phyloP scores from a whole-genome alignment of 768 basidiomycete species.

The Lentinula boryana region DNA sequence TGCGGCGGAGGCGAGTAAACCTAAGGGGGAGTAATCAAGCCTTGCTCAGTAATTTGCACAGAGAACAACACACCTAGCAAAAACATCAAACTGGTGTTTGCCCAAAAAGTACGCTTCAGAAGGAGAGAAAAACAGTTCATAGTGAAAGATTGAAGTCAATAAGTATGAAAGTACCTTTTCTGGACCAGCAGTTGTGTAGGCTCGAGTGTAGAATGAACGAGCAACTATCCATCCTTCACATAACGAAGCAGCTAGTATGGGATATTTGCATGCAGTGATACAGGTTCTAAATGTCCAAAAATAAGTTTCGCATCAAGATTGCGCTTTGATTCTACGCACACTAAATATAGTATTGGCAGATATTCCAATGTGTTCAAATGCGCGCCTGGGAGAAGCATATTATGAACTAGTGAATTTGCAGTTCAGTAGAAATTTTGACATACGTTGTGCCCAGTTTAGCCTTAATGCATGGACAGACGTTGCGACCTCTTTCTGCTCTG shows the following conservation, averaged over 20 bases:
- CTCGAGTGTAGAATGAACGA: neutral
- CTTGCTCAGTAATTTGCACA: too few species aligned
- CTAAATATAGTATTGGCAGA: neutral
- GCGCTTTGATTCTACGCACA: neutral
- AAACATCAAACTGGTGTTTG: neutral
- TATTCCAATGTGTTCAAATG: conserved; percentile 25
- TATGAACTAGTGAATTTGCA: neutral
- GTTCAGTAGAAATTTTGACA: conserved; percentile 7
- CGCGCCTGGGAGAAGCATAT: conserved; percentile 25
- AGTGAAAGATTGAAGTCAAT: neutral
- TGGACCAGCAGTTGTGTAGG: neutral
- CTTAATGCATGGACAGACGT: conserved; percentile 27
- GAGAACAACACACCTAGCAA: neutral
- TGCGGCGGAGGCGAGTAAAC: neutral
- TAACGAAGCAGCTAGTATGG: conserved; percentile 1
- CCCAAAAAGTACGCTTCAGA: neutral
- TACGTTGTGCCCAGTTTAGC: conserved; percentile 50
- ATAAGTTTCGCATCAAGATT: neutral
- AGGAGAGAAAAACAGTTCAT: neutral
- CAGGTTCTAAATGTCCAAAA: neutral
- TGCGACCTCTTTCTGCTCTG: conserved; percentile 37
- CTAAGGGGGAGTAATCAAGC: neutral
- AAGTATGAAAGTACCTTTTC: neutral
- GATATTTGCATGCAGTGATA: neutral
- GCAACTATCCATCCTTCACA: conserved; percentile 2